Base-by-base conservation (phyloP, 2,329 filamentous ascomycete species). In the Teratosphaeria zuluensis region DNA sequence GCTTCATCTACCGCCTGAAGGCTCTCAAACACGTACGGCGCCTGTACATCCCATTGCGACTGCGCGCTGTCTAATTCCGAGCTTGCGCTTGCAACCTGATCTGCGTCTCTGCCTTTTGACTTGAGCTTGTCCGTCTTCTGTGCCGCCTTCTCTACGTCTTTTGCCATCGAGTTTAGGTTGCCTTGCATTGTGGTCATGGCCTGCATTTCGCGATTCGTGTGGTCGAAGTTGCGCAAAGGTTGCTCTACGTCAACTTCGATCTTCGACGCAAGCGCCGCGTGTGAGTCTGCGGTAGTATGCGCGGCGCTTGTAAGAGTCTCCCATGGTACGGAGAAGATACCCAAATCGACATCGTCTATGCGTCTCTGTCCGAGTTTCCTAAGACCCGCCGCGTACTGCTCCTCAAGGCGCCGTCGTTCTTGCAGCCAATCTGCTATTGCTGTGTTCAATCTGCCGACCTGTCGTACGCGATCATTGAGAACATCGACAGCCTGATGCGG, bases 361-460 rank as follows among this genome's bases (percentile, higher is more conserved):
- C 64, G 59, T 56, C 60, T 63, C 69, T 85, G 82, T 61, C 88
- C 82, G 63, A 99, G 84, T 77, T 89, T 95, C 69, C 87, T 87
- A 67, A 99, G 78, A 51, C 88, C 86, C 68, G 85, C 80, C 53
- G 90, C 89, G 75, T 99, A 99, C 70, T 86, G 82, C 70, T 97
- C 92, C 76, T 99, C 94, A 62, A 97, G 81, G 69, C 86, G 88
- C 72, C 92, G 88, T 67, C 94, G 90, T 79, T 99, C 94, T 92
- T 92, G 88, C 62, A 99, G 82, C 90, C 92, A 99, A 77, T 97
- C 92, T 73, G 92, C 92, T 69, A 99, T 90, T 72, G 96, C 90
- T 66, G 80, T 76, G 75, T 99, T 96, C 76, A 95, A 78, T 74
- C 87, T 90, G 68, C 83, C 84, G 72, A 97, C 92, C 75, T 90